Percentiles rank a stretch among this genome's conserved stretches.
phyloP scores from a whole-genome alignment of 2,329 filamentous ascomycete genomes.

The Didymella arachidicola region DNA sequence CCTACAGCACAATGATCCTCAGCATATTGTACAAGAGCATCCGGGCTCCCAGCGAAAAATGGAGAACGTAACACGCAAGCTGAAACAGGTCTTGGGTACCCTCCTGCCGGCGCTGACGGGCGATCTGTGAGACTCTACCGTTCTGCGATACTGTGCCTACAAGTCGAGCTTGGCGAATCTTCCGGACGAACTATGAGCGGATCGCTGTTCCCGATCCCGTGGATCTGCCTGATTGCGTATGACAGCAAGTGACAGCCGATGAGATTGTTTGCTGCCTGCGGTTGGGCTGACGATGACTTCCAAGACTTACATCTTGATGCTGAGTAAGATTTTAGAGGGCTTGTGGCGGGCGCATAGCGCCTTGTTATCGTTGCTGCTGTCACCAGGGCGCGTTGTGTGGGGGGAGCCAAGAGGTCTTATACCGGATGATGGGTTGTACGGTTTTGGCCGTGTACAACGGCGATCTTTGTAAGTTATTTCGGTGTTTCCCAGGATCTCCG shows the following conservation, averaged over 20 bases:
- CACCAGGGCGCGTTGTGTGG: neutral
- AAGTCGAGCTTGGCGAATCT: constrained; percentile 3
- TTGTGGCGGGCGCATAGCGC: neutral
- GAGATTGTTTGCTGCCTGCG: neutral
- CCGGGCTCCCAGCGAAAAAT: constrained; percentile 3
- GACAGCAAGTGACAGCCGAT: neutral
- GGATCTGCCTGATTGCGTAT: neutral
- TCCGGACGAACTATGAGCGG: constrained; percentile 2
- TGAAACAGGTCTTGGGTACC: neutral
- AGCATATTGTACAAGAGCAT: constrained; percentile 13
- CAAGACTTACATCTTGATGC: neutral
- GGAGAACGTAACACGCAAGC: constrained; percentile 7
- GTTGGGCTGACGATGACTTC: neutral
- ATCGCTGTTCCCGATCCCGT: neutral
- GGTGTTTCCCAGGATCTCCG: neutral
- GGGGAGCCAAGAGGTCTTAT: neutral
- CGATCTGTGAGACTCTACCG: constrained; percentile 3
- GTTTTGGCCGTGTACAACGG: neutral
- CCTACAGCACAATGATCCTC: neutral
- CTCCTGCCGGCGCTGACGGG: constrained; percentile 1
- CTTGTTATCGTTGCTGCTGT: neutral
- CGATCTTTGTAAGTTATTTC: neutral
- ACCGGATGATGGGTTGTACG: constrained; percentile 3
- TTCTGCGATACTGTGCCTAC: neutral
- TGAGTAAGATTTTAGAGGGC: constrained; percentile 8